A percentile compares a stretch with the other conserved stretches of the same genome.
phyloP scores from a whole-genome alignment of 495 filamentous ascomycete species.

The Neurospora sp. region DNA sequence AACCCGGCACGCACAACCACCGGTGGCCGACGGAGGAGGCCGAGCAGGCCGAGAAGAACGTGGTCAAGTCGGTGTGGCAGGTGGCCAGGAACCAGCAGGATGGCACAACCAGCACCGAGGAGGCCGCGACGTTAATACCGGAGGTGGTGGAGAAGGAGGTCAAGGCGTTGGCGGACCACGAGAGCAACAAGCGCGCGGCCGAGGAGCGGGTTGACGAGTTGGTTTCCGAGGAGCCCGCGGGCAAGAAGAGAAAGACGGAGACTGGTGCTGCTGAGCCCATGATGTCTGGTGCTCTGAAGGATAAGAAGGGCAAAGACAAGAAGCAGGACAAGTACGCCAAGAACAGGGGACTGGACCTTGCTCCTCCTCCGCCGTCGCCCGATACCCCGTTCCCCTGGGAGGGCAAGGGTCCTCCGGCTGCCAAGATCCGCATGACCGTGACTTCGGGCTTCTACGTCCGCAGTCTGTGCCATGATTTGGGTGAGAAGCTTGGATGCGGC shows the following conservation, averaged over 20 bases:
- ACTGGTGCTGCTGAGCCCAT: constrained; percentile 19
- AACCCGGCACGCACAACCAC: constrained; percentile 66
- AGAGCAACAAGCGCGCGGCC: constrained; percentile 38
- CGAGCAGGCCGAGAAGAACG: constrained; percentile 55
- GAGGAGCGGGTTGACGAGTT: constrained; percentile 34
- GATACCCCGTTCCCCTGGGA: constrained; percentile 30
- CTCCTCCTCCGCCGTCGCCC: constrained; percentile 22
- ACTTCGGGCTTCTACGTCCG: constrained; percentile 97
- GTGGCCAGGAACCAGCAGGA: constrained; percentile 33
- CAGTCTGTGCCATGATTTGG: constrained; percentile 84
- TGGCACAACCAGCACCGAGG: constrained; percentile 16
- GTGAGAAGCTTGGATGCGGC: constrained; percentile 67
- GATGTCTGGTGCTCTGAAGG: constrained; percentile 45
- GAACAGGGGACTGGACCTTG: constrained; percentile 25
- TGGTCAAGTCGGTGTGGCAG: constrained; percentile 59
- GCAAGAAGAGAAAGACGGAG: constrained; percentile 27
- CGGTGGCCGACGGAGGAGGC: constrained; percentile 69
- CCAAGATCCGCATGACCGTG: constrained; percentile 80
- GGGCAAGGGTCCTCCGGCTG: constrained; percentile 55
- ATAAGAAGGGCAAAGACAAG: constrained; percentile 4
- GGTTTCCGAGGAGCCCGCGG: constrained; percentile 18
- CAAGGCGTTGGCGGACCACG: constrained; percentile 32
- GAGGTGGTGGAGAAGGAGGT: constrained; percentile 38
- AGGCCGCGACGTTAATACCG: constrained; percentile 26
- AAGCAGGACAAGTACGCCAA: constrained; percentile 16